These are phyloP conservation scores for Sugiyamaella marilandica DNA, from an alignment of 805 yeast species.

Conservation along the genomic window DNA sequence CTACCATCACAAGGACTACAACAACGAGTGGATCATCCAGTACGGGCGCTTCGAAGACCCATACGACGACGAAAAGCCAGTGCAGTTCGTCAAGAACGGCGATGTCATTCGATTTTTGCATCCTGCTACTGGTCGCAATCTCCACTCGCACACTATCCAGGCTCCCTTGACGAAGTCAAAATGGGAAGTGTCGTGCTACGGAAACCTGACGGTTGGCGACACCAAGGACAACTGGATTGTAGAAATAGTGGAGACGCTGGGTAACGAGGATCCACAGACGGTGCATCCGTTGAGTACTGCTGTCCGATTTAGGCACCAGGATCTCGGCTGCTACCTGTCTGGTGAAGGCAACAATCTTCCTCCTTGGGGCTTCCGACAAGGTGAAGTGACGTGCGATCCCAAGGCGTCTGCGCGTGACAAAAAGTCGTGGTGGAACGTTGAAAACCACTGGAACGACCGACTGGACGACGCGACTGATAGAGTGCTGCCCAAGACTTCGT, in stretches of 20 bases:
- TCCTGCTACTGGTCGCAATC: constrained; percentile 59
- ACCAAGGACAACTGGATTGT: constrained; percentile 84
- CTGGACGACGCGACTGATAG: constrained; percentile 39
- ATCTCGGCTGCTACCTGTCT: constrained; percentile 76
- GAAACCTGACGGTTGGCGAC: constrained; percentile 68
- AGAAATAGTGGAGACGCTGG: constrained; percentile 56
- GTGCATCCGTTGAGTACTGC: constrained; percentile 69
- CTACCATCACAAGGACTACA: constrained; percentile 81
- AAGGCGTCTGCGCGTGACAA: constrained; percentile 49
- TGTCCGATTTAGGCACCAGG: constrained; percentile 66
- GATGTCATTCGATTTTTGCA: constrained; percentile 70
- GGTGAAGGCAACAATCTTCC: constrained; percentile 81
- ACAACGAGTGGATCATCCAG: constrained; percentile 71
- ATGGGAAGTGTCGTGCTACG: constrained; percentile 87
- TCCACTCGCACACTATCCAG: constrained; percentile 76
- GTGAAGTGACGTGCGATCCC: constrained; percentile 77
- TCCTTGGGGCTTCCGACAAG: constrained; percentile 97
- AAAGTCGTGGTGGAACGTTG: constrained; percentile 78
- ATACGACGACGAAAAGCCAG: constrained; percentile 30
- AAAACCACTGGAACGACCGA: constrained; percentile 54
- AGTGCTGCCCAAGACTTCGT: constrained; percentile 46
- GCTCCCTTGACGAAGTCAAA: constrained; percentile 66
- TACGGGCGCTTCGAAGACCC: constrained; percentile 22
- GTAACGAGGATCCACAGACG: constrained; percentile 32
- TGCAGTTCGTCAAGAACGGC: constrained; percentile 49